phyloP scores from a whole-genome alignment of 1,139 yeast species.

The Protomyces inouyei region DNA sequence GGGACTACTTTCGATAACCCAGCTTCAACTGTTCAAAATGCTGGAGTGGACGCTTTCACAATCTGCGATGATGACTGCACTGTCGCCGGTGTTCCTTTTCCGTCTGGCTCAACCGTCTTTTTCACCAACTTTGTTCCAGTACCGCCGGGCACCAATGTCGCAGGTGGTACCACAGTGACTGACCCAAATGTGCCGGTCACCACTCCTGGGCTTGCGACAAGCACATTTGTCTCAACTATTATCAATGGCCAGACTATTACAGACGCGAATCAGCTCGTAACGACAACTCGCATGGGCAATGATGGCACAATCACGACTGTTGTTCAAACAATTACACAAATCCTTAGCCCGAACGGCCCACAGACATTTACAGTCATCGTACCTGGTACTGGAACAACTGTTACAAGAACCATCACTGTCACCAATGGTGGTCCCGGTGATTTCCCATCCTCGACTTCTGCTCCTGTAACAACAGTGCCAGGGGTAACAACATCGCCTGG shows the following conservation, averaged over 20 bases:
- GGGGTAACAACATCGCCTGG: neutral
- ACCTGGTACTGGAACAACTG: neutral
- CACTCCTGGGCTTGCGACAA: neutral
- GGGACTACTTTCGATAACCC: conserved; percentile 11
- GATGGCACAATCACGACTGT: conserved; percentile 7
- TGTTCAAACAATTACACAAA: conserved; percentile 6
- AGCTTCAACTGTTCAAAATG: conserved; percentile 7
- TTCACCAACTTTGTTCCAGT: conserved; percentile 2
- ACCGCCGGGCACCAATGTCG: neutral
- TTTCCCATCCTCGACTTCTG: neutral
- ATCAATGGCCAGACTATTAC: neutral
- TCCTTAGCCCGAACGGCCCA: neutral
- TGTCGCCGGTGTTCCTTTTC: conserved; percentile 9
- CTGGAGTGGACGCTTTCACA: conserved; percentile 3
- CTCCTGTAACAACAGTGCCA: neutral
- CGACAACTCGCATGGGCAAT: conserved; percentile 4
- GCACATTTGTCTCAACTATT: conserved; percentile 11
- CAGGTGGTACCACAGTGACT: conserved; percentile 17
- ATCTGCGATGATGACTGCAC: conserved; percentile 5
- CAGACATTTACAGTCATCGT: neutral
- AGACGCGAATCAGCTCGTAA: conserved; percentile 1
- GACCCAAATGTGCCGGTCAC: conserved; percentile 1
- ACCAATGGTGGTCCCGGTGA: neutral
- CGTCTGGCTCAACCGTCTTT: conserved; percentile 12
- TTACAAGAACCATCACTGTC: neutral